phyloP scores from a whole-genome alignment of 495 filamentous ascomycete species.

The Neurospora pannonica region DNA sequence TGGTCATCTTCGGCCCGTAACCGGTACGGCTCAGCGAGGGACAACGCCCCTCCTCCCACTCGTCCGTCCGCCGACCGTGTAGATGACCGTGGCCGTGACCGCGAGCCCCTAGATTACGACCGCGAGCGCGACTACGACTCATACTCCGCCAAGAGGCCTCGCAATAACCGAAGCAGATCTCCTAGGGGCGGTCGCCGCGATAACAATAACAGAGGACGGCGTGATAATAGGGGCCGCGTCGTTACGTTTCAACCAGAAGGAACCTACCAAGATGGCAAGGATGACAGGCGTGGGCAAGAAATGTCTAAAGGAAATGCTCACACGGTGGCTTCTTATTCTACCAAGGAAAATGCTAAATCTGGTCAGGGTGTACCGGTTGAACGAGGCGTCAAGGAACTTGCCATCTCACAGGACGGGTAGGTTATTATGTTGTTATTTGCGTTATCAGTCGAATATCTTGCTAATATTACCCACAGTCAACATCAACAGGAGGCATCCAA shows the following conservation, averaged over 20 bases:
- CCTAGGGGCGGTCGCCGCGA: conserved; percentile 37
- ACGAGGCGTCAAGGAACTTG: conserved; percentile 27
- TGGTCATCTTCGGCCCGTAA: conserved; percentile 15
- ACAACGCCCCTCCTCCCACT: conserved; percentile 8
- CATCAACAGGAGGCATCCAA: neutral
- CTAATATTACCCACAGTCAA: neutral
- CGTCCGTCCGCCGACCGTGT: conserved; percentile 7
- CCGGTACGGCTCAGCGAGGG: conserved; percentile 45
- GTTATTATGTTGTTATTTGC: neutral
- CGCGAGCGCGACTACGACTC: conserved; percentile 26
- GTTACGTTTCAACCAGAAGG: conserved; percentile 10
- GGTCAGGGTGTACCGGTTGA: conserved; percentile 49
- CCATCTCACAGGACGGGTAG: conserved; percentile 18
- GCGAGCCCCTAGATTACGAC: conserved; percentile 4
- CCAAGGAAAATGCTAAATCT: conserved; percentile 58
- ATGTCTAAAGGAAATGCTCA: conserved; percentile 23
- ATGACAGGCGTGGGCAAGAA: conserved; percentile 29
- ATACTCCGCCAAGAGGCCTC: conserved; percentile 50
- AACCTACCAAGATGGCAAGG: conserved; percentile 34
- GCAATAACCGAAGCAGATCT: conserved; percentile 61
- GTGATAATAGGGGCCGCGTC: conserved; percentile 21
- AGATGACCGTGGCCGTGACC: conserved; percentile 13
- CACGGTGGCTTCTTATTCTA: conserved; percentile 27
- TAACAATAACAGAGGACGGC: conserved; percentile 21
- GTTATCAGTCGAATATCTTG: conserved; percentile 2